Percentiles rank a stretch among this genome's conserved stretches.
phyloP scores from a whole-genome alignment of 768 basidiomycete genomes.

The Mycena haematopus region DNA sequence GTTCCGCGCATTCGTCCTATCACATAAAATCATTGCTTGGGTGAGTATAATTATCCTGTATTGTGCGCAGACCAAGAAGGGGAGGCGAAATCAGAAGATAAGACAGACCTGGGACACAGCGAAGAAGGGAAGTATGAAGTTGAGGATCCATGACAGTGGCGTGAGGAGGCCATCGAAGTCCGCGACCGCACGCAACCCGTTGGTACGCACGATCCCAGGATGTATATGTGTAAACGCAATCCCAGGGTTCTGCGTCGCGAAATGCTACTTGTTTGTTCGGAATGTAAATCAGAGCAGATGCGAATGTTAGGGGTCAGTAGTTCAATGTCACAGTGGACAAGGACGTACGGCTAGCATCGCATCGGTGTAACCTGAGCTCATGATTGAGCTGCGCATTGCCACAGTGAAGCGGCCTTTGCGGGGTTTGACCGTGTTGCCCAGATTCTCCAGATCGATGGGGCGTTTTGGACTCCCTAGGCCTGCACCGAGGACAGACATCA shows the following conservation, averaged over 20 bases:
- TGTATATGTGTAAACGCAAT: conserved; percentile 36
- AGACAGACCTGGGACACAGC: conserved; percentile 20
- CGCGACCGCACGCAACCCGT: neutral
- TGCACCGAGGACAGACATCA: conserved; percentile 40
- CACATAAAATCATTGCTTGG: neutral
- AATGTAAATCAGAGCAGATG: neutral
- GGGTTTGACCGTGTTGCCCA: conserved; percentile 26
- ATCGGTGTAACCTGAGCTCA: conserved; percentile 23
- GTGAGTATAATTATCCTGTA: neutral
- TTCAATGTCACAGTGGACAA: neutral
- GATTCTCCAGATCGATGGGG: conserved; percentile 28
- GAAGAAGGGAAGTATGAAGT: conserved; percentile 7
- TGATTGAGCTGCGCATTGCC: conserved; percentile 19
- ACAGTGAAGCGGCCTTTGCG: conserved; percentile 10
- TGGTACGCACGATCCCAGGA: conserved; percentile 34
- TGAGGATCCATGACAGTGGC: conserved; percentile 24
- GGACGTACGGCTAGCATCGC: conserved; percentile 22
- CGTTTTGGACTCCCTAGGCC: conserved; percentile 31
- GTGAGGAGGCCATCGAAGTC: conserved; percentile 25
- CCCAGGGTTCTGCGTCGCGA: conserved; percentile 29
- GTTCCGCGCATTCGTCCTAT: conserved; percentile 17
- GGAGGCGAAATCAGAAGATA: neutral
- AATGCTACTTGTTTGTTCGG: conserved; percentile 26
- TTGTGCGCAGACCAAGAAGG: neutral
- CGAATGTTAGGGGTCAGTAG: neutral